Evolutionary conservation across 208 protist species (phyloP), one percentile per base, ranked within the genome.

Genomic region (Herpetomonas samuelpessoai): DNA sequence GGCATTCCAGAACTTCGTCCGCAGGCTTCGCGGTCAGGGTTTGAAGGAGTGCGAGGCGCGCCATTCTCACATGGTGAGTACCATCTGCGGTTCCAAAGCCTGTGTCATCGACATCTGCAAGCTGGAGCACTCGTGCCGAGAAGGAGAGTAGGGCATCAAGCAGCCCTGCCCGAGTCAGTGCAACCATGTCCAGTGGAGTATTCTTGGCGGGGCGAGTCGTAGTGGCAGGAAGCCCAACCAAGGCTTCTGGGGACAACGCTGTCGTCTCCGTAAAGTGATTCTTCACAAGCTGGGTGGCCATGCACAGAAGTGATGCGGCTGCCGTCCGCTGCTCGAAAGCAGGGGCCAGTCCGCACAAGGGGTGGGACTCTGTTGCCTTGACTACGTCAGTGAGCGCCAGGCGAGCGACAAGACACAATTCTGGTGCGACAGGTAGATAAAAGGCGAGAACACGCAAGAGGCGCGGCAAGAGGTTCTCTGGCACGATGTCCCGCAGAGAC

Each of bases 231-330:
- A 41, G 35, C 35, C 6, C 44, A 48, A 9, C 12, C 44, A 48
- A 9, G 18, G 16, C 44, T 10, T 48, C n/a, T n/a, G n/a, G n/a
- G n/a, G n/a, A n/a, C n/a, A n/a, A n/a, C n/a, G n/a, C 35, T 14
- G 6, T 14, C 35, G 6, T 14, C 35, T 41, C 35, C 35, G 6
- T 6, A 14, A 41, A 41, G 35, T 29, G 14, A 1, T 38, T 7
- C 10, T 9, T 6, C 6, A 67, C 26, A 0, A 59, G 46, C 1
- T 44, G 10, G 1, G 62, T 49, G 1, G 68, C 57, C 30, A 74
- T 59, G 7, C 29, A 38, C 0, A 74, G 62, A 39, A 74, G 58
- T 44, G 35, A n/a, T n/a, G n/a, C n/a, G n/a, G n/a, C n/a, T n/a
- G n/a, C n/a, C n/a, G 9, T 21, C 18, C 31, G 26, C 2, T 48